phyloP scores from a whole-genome alignment of 2,329 filamentous ascomycete genomes.

The Fusarium sororula region DNA sequence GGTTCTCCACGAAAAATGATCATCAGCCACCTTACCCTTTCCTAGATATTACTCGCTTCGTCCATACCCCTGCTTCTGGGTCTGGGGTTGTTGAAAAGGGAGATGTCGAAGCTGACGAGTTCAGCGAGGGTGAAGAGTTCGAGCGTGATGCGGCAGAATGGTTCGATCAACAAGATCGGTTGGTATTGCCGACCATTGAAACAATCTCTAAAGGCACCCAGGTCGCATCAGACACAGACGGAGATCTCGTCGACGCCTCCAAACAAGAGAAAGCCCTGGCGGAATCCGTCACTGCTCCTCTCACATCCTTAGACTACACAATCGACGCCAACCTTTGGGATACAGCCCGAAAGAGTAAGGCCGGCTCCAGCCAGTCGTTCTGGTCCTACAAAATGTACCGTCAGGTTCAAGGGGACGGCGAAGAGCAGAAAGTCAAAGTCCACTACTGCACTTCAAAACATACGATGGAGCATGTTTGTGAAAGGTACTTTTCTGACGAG shows the following conservation, averaged over 20 bases:
- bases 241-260: conserved; percentile 5
- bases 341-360: conserved; percentile 57
- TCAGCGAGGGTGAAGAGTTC: conserved; percentile 38
- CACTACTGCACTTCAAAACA: conserved; percentile 79
- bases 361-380: conserved; percentile 61
- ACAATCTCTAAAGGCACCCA: conserved; percentile 7
- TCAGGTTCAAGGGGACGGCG: conserved; percentile 53
- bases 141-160: conserved; percentile 38
- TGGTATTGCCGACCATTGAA: not conserved
- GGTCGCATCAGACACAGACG: not conserved
- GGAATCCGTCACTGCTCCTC: conserved; percentile 33
- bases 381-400: conserved; percentile 78
- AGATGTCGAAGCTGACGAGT: conserved; percentile 24
- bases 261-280: not conserved
- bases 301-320: conserved; percentile 43
- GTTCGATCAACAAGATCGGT: conserved; percentile 39
- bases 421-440: conserved; percentile 67
- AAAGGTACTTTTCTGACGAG: conserved; percentile 73
- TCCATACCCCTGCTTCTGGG: conserved; percentile 27
- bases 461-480: conserved; percentile 72
- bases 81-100: not conserved
- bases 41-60: conserved; percentile 41
- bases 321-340: conserved; percentile 45
- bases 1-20: conserved; percentile 40
- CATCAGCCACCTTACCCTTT: conserved; percentile 39